Conservation (phyloP, 768 basidiomycete genomes). For the Termitomyces sp. region DNA sequence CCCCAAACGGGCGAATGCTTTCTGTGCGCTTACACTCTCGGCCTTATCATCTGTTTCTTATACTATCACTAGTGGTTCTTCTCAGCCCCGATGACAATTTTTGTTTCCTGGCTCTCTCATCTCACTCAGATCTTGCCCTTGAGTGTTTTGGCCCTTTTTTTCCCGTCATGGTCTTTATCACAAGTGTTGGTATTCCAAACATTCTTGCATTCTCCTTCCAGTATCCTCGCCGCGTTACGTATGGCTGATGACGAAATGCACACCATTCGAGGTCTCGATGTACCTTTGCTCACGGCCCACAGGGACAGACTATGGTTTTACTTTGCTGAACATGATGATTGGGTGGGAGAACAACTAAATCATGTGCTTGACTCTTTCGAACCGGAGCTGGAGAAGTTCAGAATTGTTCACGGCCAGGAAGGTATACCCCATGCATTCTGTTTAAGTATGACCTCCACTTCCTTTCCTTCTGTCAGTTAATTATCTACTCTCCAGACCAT, state of each 20-base stretch:
- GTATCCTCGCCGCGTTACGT: conserved; percentile 49
- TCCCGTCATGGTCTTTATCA: conserved; percentile 46
- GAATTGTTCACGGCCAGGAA: conserved; percentile 40
- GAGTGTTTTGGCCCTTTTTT: conserved; percentile 38
- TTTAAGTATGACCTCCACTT: conserved; percentile 47
- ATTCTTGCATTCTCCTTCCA: conserved; percentile 48
- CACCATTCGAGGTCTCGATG: conserved; percentile 51
- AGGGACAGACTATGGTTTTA: conserved; percentile 43
- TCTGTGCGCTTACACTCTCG: conserved; percentile 40
- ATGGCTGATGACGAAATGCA: conserved; percentile 74
- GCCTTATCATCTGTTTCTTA: background rate
- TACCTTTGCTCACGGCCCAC: conserved; percentile 37
- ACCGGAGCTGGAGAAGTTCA: conserved; percentile 26
- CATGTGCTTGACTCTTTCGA: conserved; percentile 39
- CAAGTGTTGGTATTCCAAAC: conserved; percentile 44
- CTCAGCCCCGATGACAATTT: conserved; percentile 37
- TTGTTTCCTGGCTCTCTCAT: conserved; percentile 43
- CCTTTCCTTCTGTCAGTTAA: background rate
- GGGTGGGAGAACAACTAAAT: conserved; percentile 61
- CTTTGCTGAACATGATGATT: conserved; percentile 62
- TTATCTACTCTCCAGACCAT: conserved; percentile 38
- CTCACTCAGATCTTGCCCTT: conserved; percentile 38
- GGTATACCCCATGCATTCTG: conserved; percentile 72
- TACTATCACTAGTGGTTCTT: conserved; percentile 40
- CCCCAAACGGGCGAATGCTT: conserved; percentile 60